Percentiles rank a stretch among this genome's conserved stretches.
Conservation (phyloP, 2,329 filamentous ascomycete genomes). For the Aspergillus quadricinctus region DNA sequence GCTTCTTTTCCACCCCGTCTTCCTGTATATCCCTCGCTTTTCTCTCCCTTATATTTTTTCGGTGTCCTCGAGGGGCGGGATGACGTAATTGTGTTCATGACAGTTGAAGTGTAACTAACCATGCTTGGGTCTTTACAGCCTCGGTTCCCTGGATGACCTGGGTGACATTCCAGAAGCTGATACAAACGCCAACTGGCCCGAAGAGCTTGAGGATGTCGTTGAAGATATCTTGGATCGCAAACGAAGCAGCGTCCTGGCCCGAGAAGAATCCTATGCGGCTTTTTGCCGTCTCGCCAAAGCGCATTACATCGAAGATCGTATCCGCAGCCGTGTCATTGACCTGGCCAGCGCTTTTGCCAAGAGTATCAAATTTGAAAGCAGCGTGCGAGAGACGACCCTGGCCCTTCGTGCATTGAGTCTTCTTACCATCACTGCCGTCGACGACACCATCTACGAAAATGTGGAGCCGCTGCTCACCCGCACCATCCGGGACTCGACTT, state of each 20-base stretch:
- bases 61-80: slow-evolving; percentile 22
- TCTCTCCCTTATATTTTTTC: slow-evolving; percentile 23
- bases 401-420: slow-evolving; percentile 69
- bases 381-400: slow-evolving; percentile 63
- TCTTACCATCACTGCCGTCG: slow-evolving; percentile 63
- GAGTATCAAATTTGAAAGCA: slow-evolving; percentile 65
- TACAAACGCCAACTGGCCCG: slow-evolving; percentile 55
- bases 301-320: slow-evolving; percentile 61
- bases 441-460: slow-evolving; percentile 62
- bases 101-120: slow-evolving; percentile 7
- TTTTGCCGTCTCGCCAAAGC: slow-evolving; percentile 65
- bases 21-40: slow-evolving; percentile 17
- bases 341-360: slow-evolving; percentile 63
- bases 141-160: slow-evolving; percentile 65
- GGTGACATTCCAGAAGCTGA: slow-evolving; percentile 50
- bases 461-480: slow-evolving; percentile 57
- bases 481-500: slow-evolving; percentile 63
- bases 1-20: slow-evolving; percentile 7
- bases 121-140: slow-evolving; percentile 35
- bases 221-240: slow-evolving; percentile 72
- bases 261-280: slow-evolving; percentile 59
- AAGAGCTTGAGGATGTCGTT: slow-evolving; percentile 61
- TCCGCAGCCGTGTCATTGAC: slow-evolving; percentile 57
- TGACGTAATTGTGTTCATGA: slow-evolving; percentile 29
- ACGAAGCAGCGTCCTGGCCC: slow-evolving; percentile 66